A percentile compares a stretch with the other conserved stretches of the same genome.
These are phyloP conservation scores for Stipa capillata DNA, from an alignment of 176 grass and related monocot species.

Conservation along the genomic window DNA sequence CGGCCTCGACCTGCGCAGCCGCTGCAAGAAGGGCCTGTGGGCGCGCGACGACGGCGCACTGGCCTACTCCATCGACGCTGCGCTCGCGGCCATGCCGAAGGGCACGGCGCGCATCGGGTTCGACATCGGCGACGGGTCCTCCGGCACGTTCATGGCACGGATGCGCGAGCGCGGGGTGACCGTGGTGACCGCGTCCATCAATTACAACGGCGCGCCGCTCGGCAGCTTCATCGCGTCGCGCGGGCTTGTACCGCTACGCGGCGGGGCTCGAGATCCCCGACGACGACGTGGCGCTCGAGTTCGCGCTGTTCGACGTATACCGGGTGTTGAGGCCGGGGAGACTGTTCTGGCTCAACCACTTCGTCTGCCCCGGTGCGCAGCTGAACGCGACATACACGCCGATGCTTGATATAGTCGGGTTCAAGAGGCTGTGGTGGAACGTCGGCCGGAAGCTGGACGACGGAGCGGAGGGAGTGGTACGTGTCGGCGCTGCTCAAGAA, in stretches of 20 bases:
- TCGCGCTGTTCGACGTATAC: no score
- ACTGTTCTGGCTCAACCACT: slow-evolving; percentile 33
- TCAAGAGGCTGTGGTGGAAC: slow-evolving; percentile 26
- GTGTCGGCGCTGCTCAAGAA: slow-evolving; percentile 51
- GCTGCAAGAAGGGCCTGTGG: slow-evolving; percentile 43
- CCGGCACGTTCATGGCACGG: slow-evolving; percentile 53
- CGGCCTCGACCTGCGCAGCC: slow-evolving; percentile 29
- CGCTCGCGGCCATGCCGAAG: slow-evolving; percentile 19
- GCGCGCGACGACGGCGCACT: slow-evolving; percentile 28
- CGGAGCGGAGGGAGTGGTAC: slow-evolving; percentile 30
- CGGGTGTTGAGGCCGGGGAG: slow-evolving; percentile 1
- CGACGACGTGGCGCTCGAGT: slow-evolving; percentile 46
- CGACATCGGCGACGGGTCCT: slow-evolving; percentile 48
- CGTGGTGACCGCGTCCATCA: slow-evolving; percentile 39
- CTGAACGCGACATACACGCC: slow-evolving; percentile 30
- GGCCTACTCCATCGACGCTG: slow-evolving; percentile 44
- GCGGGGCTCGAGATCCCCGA: slow-evolving; percentile 31
- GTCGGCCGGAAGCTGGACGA: slow-evolving; percentile 29
- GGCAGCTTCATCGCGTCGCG: slow-evolving; percentile 45
- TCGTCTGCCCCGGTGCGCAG: slow-evolving; percentile 28
- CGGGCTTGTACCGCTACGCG: slow-evolving; percentile 44
- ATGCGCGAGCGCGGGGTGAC: slow-evolving; percentile 57
- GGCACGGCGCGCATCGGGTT: slow-evolving; percentile 59
- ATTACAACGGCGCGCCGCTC: slow-evolving; percentile 47
- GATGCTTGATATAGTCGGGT: slow-evolving; percentile 15